A percentile compares a stretch with the other conserved stretches of the same genome.
These are phyloP conservation scores for Solanum medicagineum DNA, from an alignment of 257 asterid genomes.

Conservation along the genomic window DNA sequence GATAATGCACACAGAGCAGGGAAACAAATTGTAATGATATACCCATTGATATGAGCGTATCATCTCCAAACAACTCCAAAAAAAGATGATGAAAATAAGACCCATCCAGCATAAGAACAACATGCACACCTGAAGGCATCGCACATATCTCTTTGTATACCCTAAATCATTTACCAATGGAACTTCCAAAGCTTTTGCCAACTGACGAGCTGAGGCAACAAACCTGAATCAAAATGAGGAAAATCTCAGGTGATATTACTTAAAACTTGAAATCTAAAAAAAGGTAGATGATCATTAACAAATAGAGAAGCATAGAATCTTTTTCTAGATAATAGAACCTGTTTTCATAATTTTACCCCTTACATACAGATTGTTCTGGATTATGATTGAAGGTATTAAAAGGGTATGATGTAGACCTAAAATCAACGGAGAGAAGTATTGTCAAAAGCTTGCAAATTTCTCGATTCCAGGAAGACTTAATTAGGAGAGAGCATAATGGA, in stretches of 20 bases:
- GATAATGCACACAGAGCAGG: background rate
- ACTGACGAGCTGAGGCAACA: conserved; percentile 93
- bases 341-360: background rate
- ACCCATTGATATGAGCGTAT: background rate
- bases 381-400: background rate
- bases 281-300: background rate
- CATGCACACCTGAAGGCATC: conserved; percentile 81
- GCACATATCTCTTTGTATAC: conserved; percentile 88
- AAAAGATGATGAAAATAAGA: background rate
- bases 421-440: background rate
- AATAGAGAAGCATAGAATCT: background rate
- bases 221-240: conserved; percentile 39
- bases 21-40: background rate
- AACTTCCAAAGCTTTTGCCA: conserved; percentile 94
- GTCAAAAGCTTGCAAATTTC: background rate
- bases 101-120: background rate
- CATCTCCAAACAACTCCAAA: background rate
- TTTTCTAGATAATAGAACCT: background rate
- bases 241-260: background rate
- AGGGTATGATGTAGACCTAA: background rate
- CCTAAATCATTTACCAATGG: conserved; percentile 97
- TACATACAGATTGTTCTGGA: background rate
- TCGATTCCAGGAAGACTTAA: background rate
- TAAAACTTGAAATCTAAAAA: background rate
- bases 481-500: background rate